Conservation (phyloP, 2,329 filamentous ascomycete genomes). For the Penicillium brasilianum region DNA sequence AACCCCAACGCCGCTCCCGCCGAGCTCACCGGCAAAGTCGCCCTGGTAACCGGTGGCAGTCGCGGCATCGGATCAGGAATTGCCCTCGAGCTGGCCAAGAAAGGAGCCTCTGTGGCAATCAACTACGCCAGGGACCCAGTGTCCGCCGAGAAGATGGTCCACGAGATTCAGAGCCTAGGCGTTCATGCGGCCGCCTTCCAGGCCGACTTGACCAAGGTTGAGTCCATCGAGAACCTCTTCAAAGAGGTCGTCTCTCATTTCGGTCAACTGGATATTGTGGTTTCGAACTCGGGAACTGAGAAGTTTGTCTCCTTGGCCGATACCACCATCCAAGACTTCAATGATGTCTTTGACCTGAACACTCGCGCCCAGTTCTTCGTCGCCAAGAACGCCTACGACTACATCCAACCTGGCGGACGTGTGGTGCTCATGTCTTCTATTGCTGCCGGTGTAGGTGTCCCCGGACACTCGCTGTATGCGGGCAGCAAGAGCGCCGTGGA, state of each 20-base stretch:
- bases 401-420: constrained; percentile 71
- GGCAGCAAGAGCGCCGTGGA: constrained; percentile 77
- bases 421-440: constrained; percentile 78
- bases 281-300: constrained; percentile 61
- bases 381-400: constrained; percentile 69
- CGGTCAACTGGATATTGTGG: constrained; percentile 37
- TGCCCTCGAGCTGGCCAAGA: constrained; percentile 47
- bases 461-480: constrained; percentile 74
- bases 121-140: constrained; percentile 63
- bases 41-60: constrained; percentile 43
- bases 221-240: constrained; percentile 68
- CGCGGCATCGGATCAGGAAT: constrained; percentile 51
- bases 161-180: constrained; percentile 67
- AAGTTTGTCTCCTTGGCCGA: constrained; percentile 36
- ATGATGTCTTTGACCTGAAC: constrained; percentile 66
- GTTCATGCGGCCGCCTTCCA: constrained; percentile 67
- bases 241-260: constrained; percentile 66
- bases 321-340: constrained; percentile 37
- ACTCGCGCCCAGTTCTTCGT: constrained; percentile 69
- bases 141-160: constrained; percentile 69
- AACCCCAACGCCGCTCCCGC: constrained; percentile 17
- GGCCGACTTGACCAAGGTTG: constrained; percentile 70
- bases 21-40: constrained; percentile 45
- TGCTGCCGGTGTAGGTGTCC: constrained; percentile 69
- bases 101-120: constrained; percentile 47